These are phyloP conservation scores for Polyplosphaeria fusca DNA, from an alignment of 495 filamentous ascomycete genomes.

Conservation along the genomic window DNA sequence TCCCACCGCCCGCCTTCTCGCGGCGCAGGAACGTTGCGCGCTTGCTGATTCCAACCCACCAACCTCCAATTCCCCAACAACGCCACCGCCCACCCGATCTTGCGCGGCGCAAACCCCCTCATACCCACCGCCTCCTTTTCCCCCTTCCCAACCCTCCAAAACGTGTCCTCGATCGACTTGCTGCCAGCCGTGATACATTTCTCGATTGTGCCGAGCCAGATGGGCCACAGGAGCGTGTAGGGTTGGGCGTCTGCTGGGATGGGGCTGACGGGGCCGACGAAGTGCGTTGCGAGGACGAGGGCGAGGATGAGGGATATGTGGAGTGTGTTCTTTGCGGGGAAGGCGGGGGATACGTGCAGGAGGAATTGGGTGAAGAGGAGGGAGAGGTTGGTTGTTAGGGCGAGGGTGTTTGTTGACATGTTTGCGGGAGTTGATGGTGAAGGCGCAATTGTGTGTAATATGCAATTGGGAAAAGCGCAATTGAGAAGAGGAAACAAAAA, in stretches of 20 bases:
- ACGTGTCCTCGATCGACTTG: background rate
- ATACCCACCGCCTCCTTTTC: background rate
- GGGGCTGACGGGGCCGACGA: background rate
- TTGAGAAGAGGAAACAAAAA: background rate
- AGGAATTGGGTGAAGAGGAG: background rate
- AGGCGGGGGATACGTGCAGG: background rate
- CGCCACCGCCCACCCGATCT: background rate
- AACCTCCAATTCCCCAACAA: slow-evolving; percentile 1
- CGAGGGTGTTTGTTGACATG: no score
- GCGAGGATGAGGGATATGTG: background rate
- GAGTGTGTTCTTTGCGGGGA: background rate
- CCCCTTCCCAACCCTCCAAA: background rate
- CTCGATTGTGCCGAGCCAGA: slow-evolving; percentile 10
- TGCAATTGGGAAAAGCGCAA: background rate
- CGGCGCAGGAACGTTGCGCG: slow-evolving; percentile 1
- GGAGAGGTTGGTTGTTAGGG: background rate
- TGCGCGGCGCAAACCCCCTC: background rate
- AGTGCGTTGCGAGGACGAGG: background rate
- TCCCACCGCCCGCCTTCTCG: background rate
- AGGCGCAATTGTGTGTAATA: background rate
- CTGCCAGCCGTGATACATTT: background rate
- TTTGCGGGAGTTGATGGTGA: background rate
- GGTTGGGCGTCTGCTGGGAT: background rate
- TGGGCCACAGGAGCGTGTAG: slow-evolving; percentile 5
- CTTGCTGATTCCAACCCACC: slow-evolving; percentile 8